Base-by-base conservation (phyloP, 306 rosid species). In the Casuarina equisetifolia region DNA sequence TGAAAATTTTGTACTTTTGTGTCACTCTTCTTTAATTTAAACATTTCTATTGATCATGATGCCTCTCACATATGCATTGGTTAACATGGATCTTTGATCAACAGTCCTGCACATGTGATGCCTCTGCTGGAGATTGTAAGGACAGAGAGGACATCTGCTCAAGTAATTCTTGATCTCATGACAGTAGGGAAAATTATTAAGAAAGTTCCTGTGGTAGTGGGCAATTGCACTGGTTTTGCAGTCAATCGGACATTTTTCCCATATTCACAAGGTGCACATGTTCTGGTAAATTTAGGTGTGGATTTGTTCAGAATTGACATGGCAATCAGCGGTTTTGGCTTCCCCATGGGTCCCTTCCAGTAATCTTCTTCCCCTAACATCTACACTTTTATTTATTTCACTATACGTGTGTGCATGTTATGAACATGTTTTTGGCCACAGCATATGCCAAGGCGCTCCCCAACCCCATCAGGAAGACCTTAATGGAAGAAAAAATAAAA, bases 101-200 rank as follows among this genome's bases (percentile, higher is more conserved):
- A 49, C 97, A 96, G 99, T 70, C 99, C 99, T 85, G 99, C 99
- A 76, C 98, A 96, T 72, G 84, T 96, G 74, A 96, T 96, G 99
- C 98, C 97, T 17, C 99, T 96, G 75, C 85, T 96, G 79, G 99
- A 96, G 87, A 91, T 96, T 83, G 93, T 96, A 40, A 91, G 99
- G 79, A 91, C 98, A 3, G 77, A 93, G 73, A 89, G 68, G 84
- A 92, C 99, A 80, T 91, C 97, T 19, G 81, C 98, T 38, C 99
- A 91, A 91, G 94, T 91, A 66, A 91, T 96, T 82, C 92, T 96
- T 44, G 97, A 96, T 89, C 92, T 96, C 73, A 73, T 92, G 82
- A 78, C 88, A 0, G 93, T 96, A 58, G 99, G 99, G 62, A 92
- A 96, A 90, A 52, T 86, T 78, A 96, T 92, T 58, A 91, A 92